A percentile compares a stretch with the other conserved stretches of the same genome.
Conservation (phyloP, 768 basidiomycete genomes). For the Kwoniella heveanensis region DNA sequence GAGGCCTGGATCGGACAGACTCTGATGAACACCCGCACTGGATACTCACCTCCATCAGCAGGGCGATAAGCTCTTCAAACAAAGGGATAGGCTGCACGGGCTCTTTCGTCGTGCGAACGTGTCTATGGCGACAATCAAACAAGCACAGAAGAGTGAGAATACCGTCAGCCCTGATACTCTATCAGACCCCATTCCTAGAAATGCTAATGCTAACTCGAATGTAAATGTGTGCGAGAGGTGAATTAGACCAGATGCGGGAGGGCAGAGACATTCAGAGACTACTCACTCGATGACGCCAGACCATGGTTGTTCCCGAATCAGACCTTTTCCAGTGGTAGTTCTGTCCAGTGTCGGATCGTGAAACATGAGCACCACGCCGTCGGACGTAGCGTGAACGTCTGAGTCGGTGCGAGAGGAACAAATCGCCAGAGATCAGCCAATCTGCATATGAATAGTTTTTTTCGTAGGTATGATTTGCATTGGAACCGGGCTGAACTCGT, state of each 20-base stretch:
- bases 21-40: no score
- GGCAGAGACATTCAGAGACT: no score
- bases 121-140: conserved; percentile 29
- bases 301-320: conserved; percentile 54
- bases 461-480: no score
- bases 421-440: not conserved
- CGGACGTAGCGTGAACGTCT: conserved; percentile 54
- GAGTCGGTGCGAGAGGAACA: not conserved
- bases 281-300: conserved; percentile 53
- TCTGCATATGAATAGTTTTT: no score
- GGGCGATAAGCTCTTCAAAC: conserved; percentile 53
- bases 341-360: conserved; percentile 56
- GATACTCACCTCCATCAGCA: conserved; percentile 56
- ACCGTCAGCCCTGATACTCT: no score
- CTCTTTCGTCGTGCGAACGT: conserved; percentile 53
- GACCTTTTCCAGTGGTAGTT: conserved; percentile 56
- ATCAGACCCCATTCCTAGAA: no score
- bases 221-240: no score
- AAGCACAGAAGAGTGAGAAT: no score
- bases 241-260: no score
- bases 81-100: conserved; percentile 56
- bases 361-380: conserved; percentile 56
- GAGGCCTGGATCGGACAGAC: no score
- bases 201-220: no score
- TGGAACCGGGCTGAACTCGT: no score